Evolutionary conservation across 768 basidiomycete genomes (phyloP).

Genomic region (Kwoniella dejecticola): DNA sequence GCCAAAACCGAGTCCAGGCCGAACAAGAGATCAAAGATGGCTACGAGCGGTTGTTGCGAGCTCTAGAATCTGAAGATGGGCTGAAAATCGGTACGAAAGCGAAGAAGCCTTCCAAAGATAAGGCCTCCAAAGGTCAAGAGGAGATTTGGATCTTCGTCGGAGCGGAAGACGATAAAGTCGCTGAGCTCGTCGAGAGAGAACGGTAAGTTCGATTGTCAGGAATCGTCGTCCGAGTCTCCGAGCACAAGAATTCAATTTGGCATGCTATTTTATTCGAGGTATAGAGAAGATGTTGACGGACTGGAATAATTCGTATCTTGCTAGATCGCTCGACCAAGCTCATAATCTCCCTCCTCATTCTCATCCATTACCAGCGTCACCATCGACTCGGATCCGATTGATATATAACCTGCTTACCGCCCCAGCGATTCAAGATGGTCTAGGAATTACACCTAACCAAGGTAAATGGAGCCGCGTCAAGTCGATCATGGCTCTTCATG

Average conservation of each 20-base stretch:
- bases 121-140: conserved; percentile 37
- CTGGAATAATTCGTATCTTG: conserved; percentile 68
- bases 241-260: too few relatives aligned
- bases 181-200: conserved; percentile 71
- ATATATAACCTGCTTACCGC: conserved; percentile 54
- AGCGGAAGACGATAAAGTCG: conserved; percentile 66
- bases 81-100: conserved; percentile 42
- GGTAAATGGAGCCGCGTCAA: conserved; percentile 78
- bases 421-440: conserved; percentile 72
- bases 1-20: conserved; percentile 26
- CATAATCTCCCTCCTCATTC: conserved; percentile 60
- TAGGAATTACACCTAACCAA: conserved; percentile 74
- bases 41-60: conserved; percentile 42
- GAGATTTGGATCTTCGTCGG: conserved; percentile 67
- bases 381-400: conserved; percentile 52
- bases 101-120: conserved; percentile 16
- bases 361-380: conserved; percentile 64
- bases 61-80: conserved; percentile 46
- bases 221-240: too few relatives aligned
- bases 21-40: conserved; percentile 41
- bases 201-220: too few relatives aligned
- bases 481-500: conserved; percentile 79
- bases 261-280: too few relatives aligned
- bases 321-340: conserved; percentile 61
- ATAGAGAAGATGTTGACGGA: too few relatives aligned